A percentile compares a stretch with the other conserved stretches of the same genome.
Conservation (phyloP, 1,139 yeast species). For the Meyerozyma carpophila region DNA sequence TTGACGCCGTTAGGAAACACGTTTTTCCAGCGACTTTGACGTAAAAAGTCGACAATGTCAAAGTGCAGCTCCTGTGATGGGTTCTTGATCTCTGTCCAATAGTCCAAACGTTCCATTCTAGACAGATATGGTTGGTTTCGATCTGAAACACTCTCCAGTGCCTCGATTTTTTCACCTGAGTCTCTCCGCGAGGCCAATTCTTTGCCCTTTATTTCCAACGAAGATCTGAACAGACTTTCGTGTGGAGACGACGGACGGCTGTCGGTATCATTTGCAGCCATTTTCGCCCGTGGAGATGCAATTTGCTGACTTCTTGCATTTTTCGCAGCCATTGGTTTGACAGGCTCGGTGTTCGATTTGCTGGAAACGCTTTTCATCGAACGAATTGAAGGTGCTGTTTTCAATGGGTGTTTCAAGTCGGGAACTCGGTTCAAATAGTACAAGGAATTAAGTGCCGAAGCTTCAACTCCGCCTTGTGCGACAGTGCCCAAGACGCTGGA, state of each 20-base stretch:
- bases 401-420: constrained; percentile 17
- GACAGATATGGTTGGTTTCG: not conserved
- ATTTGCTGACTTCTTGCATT: not conserved
- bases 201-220: not conserved
- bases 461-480: constrained; percentile 21
- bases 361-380: not conserved
- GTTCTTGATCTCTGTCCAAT: constrained; percentile 66
- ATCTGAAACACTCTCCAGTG: not conserved
- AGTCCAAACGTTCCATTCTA: constrained; percentile 8
- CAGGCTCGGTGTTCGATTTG: not conserved
- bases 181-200: not conserved
- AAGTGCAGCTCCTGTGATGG: constrained; percentile 58
- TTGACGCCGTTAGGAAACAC: constrained; percentile 71
- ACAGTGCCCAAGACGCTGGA: constrained; percentile 38
- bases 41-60: constrained; percentile 31
- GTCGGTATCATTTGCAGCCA: not conserved
- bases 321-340: not conserved
- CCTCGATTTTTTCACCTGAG: not conserved
- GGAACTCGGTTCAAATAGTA: constrained; percentile 35
- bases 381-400: not conserved
- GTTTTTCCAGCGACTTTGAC: constrained; percentile 75
- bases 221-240: not conserved
- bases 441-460: constrained; percentile 36
- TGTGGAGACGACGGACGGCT: not conserved
- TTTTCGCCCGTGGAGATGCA: not conserved